Base-by-base conservation (phyloP, 495 filamentous ascomycete genomes). In the Penicillium fimorum region DNA sequence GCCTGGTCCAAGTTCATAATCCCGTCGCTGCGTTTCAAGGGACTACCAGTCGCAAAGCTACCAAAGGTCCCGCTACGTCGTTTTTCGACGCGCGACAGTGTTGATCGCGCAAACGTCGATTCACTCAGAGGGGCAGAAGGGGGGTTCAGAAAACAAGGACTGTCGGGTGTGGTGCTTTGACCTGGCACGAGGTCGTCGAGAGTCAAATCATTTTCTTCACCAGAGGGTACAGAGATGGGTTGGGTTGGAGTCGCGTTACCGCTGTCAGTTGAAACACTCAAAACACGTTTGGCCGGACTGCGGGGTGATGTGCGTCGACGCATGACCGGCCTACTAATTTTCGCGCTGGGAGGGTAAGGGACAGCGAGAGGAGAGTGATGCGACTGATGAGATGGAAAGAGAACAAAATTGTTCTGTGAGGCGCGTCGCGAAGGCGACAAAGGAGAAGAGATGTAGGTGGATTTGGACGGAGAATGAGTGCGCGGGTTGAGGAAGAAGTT, bases 1-100 rank as follows among this genome's bases (percentile, higher is more conserved):
- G 84, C 74, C 47, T 87, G 85, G 59, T 95, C 93, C 13, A 95
- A 70, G 63, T 89, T 89, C 88, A 96, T 94, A 13, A 87, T 87
- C 6, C 88, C 87, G 70, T 98, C 94, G 62, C 85, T 95, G 47
- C 95, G 84, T 74, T 97, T 97, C 43, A 98, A 73, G 0, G 94
- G 94, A 67, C 93, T 97, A 29, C 87, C 85, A 45, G 87, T 84
- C 15, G 85, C 74, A 32, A 79, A 73, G 12, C 75, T 64, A 20
- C 68, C 73, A 49, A 79, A 76, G 10, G 72, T 76, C 5, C 74
- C 76, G 60, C 75, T 79, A 12, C 74, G 71, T 42, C 76, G 68
- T 60, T 79, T 79, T 55, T 79, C 76, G 17, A 77, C 68, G 17
- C 76, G 72, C 24, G 51, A 82, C 45, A 55, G 71, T 51, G 61